phyloP scores from a whole-genome alignment of 2,329 filamentous ascomycete species.

The Fusarium nygamai region DNA sequence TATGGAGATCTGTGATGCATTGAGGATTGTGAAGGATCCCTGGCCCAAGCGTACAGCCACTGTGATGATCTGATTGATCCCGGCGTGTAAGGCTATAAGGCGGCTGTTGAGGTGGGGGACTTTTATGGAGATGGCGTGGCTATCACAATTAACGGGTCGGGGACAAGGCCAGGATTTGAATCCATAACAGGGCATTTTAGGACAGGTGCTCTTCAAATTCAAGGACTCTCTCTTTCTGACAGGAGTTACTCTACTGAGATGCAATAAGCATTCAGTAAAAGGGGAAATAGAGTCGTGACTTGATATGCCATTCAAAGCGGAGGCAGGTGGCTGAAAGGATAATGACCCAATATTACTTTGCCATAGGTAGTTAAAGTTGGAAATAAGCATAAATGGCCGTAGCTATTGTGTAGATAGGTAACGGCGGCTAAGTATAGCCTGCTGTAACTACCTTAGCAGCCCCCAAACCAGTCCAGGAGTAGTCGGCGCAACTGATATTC shows the following conservation, averaged over 20 bases:
- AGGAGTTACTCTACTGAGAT: neutral
- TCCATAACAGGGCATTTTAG: neutral
- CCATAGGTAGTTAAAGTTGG: neutral
- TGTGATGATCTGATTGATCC: neutral
- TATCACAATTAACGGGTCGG: neutral
- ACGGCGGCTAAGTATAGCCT: neutral
- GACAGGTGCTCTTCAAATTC: neutral
- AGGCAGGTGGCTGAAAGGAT: neutral
- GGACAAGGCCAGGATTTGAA: neutral
- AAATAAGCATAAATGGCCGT: neutral
- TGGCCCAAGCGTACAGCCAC: neutral
- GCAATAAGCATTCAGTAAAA: neutral
- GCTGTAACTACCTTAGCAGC: neutral
- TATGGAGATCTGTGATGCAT: neutral
- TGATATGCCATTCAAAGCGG: accelerated
- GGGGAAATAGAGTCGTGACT: neutral
- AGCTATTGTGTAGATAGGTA: neutral
- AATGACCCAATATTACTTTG: accelerated
- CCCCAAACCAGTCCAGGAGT: neutral
- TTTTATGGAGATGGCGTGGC: neutral
- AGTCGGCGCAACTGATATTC: neutral
- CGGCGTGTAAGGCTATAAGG: neutral
- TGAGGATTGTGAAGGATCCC: neutral
- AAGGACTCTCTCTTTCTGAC: neutral
- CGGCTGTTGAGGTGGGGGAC: neutral